These are phyloP conservation scores for Viola odorata DNA, from an alignment of 345 rosid species.

Conservation along the genomic window DNA sequence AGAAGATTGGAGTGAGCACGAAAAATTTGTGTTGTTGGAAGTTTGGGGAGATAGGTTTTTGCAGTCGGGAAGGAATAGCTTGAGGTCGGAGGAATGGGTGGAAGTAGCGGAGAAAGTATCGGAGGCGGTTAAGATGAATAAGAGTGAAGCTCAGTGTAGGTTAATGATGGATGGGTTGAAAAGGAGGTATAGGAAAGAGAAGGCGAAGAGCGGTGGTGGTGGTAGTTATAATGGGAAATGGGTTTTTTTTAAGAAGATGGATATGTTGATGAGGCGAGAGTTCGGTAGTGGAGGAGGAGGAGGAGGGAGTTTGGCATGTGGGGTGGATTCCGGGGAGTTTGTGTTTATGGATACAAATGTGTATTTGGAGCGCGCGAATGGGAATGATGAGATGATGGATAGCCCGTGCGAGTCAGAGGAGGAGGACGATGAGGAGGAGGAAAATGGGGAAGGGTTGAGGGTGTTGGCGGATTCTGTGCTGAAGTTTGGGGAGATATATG, in stretches of 20 bases:
- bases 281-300: conserved; percentile 19
- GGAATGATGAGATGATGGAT: conserved; percentile 58
- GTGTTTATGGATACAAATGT: conserved; percentile 44
- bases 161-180: conserved; percentile 39
- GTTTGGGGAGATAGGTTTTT: conserved; percentile 55
- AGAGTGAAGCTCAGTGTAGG: conserved; percentile 41
- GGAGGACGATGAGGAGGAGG: conserved; percentile 24
- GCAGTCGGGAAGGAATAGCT: conserved; percentile 45
- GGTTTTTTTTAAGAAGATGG: conserved; percentile 47
- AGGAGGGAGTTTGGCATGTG: conserved; percentile 36
- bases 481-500: conserved; percentile 50
- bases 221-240: conserved; percentile 24
- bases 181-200: conserved; percentile 44
- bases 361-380: conserved; percentile 48
- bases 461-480: conserved; percentile 45
- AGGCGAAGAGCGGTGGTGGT: conserved; percentile 28
- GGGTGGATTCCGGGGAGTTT: conserved; percentile 55
- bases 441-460: conserved; percentile 22
- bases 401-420: conserved; percentile 53
- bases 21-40: conserved; percentile 41
- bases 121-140: conserved; percentile 19
- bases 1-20: conserved; percentile 35
- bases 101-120: conserved; percentile 50
- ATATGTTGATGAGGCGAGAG: conserved; percentile 36
- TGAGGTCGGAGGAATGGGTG: conserved; percentile 51